Evolutionary conservation across 176 grass and related monocot species (phyloP).

Genomic region (Microstegium vimineum): DNA sequence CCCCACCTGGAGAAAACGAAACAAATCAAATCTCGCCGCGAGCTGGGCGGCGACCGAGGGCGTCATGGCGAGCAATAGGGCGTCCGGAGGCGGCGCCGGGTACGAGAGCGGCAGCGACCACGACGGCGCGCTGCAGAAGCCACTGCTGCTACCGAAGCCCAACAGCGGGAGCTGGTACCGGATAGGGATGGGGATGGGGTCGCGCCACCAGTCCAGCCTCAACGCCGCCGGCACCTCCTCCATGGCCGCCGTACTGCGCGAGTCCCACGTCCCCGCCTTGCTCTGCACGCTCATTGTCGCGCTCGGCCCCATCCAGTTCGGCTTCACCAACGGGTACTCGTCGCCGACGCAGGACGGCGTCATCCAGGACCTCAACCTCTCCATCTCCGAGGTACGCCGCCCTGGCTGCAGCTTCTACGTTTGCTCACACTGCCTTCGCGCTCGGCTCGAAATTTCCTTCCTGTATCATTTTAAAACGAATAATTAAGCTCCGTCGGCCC

Average conservation of each 20-base stretch:
- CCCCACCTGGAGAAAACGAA: background rate
- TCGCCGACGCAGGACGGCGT: slow-evolving; percentile 59
- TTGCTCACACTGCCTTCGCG: background rate
- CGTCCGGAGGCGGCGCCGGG: background rate
- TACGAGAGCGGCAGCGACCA: slow-evolving; percentile 1
- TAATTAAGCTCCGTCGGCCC: background rate
- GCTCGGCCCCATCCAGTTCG: slow-evolving; percentile 67
- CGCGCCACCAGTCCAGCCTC: slow-evolving; percentile 53
- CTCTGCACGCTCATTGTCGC: slow-evolving; percentile 74
- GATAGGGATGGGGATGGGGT: slow-evolving; percentile 48
- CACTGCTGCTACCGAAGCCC: slow-evolving; percentile 42
- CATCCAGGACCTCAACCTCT: slow-evolving; percentile 57
- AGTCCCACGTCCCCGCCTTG: slow-evolving; percentile 50
- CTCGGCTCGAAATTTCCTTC: background rate
- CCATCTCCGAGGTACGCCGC: slow-evolving; percentile 50
- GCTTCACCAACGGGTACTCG: slow-evolving; percentile 65
- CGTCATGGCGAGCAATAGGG: background rate
- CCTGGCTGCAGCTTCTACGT: background rate
- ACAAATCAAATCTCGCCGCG: background rate
- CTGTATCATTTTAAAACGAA: background rate
- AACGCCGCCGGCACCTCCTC: slow-evolving; percentile 36
- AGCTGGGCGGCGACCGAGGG: background rate
- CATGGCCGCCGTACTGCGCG: slow-evolving; percentile 23
- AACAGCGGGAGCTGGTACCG: slow-evolving; percentile 63
- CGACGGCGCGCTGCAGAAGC: slow-evolving; percentile 34